Evolutionary conservation across 2,329 filamentous ascomycete species (phyloP).

Genomic region (Zasmidium angulare): DNA sequence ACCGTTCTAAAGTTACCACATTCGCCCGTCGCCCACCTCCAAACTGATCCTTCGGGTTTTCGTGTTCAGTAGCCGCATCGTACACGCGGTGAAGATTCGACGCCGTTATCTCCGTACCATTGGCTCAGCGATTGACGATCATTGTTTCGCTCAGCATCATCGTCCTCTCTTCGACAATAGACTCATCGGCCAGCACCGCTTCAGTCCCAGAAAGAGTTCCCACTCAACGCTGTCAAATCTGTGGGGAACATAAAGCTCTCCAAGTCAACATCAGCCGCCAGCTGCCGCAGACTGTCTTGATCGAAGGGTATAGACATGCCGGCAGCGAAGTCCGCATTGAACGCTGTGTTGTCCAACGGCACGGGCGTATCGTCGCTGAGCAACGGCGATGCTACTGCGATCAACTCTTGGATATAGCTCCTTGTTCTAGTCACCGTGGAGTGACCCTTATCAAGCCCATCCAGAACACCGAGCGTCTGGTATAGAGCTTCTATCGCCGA

Average conservation of each 20-base stretch:
- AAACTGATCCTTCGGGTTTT: too few species aligned
- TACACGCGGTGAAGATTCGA: too few species aligned
- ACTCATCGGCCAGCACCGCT: neutral
- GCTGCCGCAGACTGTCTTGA: neutral
- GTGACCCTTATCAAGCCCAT: slow-evolving; percentile 9
- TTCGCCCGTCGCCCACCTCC: too few species aligned
- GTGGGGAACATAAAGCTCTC: slow-evolving; percentile 15
- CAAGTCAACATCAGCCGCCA: slow-evolving; percentile 6
- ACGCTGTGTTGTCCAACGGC: neutral
- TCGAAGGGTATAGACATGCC: neutral
- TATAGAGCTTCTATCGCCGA: slow-evolving; percentile 6
- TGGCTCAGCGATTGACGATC: too few species aligned
- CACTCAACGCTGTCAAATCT: slow-evolving; percentile 7
- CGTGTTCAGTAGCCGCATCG: too few species aligned
- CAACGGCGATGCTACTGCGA: slow-evolving; percentile 3
- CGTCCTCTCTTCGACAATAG: neutral
- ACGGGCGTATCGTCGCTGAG: neutral
- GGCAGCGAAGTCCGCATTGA: neutral
- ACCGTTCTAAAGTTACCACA: too few species aligned
- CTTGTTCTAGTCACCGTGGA: slow-evolving; percentile 8
- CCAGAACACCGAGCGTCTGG: slow-evolving; percentile 9
- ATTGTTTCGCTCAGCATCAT: too few species aligned
- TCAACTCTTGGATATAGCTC: slow-evolving; percentile 8
- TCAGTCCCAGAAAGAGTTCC: neutral
- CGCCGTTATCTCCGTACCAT: too few species aligned